Conservation (phyloP, 192 early-diverging fungal genomes). For the Irineochytrium annulatum region DNA sequence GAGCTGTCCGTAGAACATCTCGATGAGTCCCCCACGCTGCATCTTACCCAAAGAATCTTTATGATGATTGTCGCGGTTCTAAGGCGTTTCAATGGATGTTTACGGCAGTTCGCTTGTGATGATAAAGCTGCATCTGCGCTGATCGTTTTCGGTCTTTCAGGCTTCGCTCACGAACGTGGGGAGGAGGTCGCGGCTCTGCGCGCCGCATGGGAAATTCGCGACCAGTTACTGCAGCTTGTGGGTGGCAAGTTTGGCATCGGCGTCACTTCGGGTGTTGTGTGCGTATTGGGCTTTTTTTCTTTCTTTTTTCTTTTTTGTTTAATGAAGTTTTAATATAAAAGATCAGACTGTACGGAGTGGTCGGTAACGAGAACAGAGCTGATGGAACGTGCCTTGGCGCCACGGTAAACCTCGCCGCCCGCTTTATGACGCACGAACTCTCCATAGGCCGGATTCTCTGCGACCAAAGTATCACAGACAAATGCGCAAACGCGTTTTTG, state of each 20-base stretch:
- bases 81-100: conserved; percentile 19
- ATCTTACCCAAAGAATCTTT: no score
- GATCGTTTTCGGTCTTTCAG: conserved; percentile 34
- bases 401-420: conserved; percentile 23
- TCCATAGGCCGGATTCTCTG: no score
- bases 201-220: conserved; percentile 23
- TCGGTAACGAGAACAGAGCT: conserved; percentile 2
- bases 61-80: no score
- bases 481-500: no score
- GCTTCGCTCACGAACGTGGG: conserved; percentile 32
- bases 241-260: no score
- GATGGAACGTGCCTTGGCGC: conserved; percentile 27
- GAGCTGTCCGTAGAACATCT: conserved; percentile 9
- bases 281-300: no score
- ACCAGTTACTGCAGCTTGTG: no score
- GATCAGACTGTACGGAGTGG: no score
- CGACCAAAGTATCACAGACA: no score
- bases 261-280: no score
- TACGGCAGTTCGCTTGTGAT: conserved; percentile 35
- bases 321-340: no score
- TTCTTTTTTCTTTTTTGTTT: no score
- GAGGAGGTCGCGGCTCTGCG: conserved; percentile 19
- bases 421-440: conserved; percentile 22
- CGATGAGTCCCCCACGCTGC: not conserved
- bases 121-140: conserved; percentile 33